Base-by-base conservation (phyloP, 768 basidiomycete genomes). In the Exidia glandulosa region DNA sequence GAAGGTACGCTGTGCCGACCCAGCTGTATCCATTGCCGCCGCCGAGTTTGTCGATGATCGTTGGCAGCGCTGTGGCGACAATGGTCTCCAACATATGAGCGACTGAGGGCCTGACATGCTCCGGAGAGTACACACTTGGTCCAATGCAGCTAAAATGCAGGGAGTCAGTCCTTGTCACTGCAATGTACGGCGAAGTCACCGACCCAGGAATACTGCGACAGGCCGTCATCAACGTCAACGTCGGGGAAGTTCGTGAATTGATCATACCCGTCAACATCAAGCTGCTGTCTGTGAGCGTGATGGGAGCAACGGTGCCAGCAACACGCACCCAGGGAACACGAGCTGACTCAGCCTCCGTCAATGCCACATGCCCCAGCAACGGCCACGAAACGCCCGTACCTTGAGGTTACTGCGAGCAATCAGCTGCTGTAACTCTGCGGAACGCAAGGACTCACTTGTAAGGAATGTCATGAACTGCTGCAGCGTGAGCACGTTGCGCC, bases 1-100 rank as follows among this genome's bases (percentile, higher is more conserved):
- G 56, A 3, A 63, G 56, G 58, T 62, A 64, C 5, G 63, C 61
- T 9, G 63, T 59, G 10, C 63, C 63, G 32, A 63, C 62, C 63
- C 63, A 64, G 25, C 54, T 56, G 55, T 54, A 54, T 10, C 50
- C 50, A 25, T 31, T 27, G 9, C 14, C 19, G 19, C 50, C 50
- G 25, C 50, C 50, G 13, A 54, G 9, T 12, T 54, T 12, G 3
- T 27, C 12, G 25, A 54, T 10, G 30, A 54, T 54, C 9, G 50
- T 31, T 29, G 50, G 50, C 4, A 54, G 50, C 4, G 27, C 30
- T 4, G 30, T 54, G 7, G 50, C 19, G 9, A 54, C 50, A 27
- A 54, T 54, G 10, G 50, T 54, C 50, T 54, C 4, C 9, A 27
- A 54, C 14, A 54, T 14, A 16, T 29, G 50, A 25, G 25, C 7